These are phyloP conservation scores for Barbatosphaeria neglecta DNA, from an alignment of 495 filamentous ascomycete species.

Conservation along the genomic window DNA sequence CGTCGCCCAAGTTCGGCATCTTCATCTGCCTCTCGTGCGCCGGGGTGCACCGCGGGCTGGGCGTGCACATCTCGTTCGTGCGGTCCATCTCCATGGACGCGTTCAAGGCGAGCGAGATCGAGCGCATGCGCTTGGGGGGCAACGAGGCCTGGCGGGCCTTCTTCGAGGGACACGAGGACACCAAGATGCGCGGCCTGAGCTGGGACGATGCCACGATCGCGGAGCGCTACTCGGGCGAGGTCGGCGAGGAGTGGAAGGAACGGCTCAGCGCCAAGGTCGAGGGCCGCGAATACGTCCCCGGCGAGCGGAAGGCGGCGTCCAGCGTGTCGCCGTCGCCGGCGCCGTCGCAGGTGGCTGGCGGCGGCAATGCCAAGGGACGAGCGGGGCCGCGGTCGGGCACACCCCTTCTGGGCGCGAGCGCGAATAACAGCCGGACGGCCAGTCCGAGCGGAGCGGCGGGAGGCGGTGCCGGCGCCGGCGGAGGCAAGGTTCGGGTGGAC, in stretches of 20 bases:
- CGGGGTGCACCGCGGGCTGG: conserved; percentile 84
- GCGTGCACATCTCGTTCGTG: conserved; percentile 97
- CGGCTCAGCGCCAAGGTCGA: conserved; percentile 76
- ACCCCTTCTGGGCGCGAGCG: conserved; percentile 46
- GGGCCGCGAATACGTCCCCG: conserved; percentile 65
- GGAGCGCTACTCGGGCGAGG: conserved; percentile 74
- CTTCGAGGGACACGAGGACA: conserved; percentile 62
- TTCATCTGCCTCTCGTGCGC: conserved; percentile 97
- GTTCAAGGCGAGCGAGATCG: conserved; percentile 79
- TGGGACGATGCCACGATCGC: conserved; percentile 75
- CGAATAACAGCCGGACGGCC: conserved; percentile 54
- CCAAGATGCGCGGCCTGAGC: conserved; percentile 40
- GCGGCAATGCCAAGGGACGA: conserved; percentile 16
- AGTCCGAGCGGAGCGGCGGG: conserved; percentile 37
- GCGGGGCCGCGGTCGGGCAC: conserved; percentile 21
- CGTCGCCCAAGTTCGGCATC: conserved; percentile 59
- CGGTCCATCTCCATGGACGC: conserved; percentile 95
- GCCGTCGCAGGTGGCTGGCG: conserved; percentile 24
- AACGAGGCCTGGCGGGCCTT: conserved; percentile 78
- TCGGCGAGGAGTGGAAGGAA: conserved; percentile 94
- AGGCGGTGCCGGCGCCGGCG: too few relatives aligned
- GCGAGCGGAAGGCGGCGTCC: conserved; percentile 30
- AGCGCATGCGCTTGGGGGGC: conserved; percentile 76
- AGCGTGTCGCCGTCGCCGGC: conserved; percentile 9
- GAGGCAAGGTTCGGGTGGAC: conserved; percentile 47